Base-by-base conservation (phyloP, 345 rosid genomes). In the Citrus sp. region DNA sequence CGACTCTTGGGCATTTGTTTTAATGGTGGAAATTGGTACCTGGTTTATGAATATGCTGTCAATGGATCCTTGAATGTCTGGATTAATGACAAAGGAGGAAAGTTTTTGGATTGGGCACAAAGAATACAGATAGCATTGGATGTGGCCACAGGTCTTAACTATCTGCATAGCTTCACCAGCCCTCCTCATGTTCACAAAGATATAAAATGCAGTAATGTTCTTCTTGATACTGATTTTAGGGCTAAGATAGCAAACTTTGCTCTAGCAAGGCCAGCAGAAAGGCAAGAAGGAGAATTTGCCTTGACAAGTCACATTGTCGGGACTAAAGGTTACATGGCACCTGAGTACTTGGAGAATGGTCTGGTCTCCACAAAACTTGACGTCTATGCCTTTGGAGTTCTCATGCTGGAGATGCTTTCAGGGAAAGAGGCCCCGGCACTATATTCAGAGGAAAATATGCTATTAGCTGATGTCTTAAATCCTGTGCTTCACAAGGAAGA, bases 281-380 rank as follows among this genome's bases (percentile, higher is more conserved):
- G 77, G 21, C 58, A 59, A 55, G 91, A 85, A 21, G 94, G 90
- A 18, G 86, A 86, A 51, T 88, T 88, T 54, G 84, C 88, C 70
- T 81, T 93, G 94, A 94, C 97, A 9, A 87, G 82, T 69, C 98
- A 93, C 79, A 90, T 94, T 35, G 89, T 93, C 72, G 98, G 97
- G 77, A 94, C 92, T 7, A 89, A 80, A 83, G 97, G 97, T 22
- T 93, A 90, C 75, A 87, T 94, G 90, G 93, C 97, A 77, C 97
- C 97, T 0, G 97, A 94, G 83, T 94, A 94, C 80, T 55, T 94
- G 83, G 94, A 93, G 82, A 88, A 89, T 61, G 97, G 97, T 54
- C 54, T 94, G 4, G 85, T 93, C 34, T 89, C 94, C 22, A 84
- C 94, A 66, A 94, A 90, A 84, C 85, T 93, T n/a, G 97, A 94